phyloP scores from a whole-genome alignment of 441 rosid species.

The Flueggea neowawraea region DNA sequence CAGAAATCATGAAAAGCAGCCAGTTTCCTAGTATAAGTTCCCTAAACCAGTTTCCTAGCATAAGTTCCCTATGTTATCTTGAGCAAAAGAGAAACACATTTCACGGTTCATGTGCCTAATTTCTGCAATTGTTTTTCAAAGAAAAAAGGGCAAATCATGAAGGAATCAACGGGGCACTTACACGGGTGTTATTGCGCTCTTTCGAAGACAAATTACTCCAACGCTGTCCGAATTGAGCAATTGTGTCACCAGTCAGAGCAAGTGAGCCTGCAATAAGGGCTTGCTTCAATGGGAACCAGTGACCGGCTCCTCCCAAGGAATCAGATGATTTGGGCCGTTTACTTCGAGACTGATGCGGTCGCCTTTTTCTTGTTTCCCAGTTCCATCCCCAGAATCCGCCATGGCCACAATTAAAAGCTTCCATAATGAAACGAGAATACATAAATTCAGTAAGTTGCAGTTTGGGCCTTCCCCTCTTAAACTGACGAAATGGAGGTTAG shows the following conservation, averaged over 20 bases:
- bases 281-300: slow-evolving; percentile 77
- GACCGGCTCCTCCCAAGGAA: slow-evolving; percentile 29
- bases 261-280: slow-evolving; percentile 77
- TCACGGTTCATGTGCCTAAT: no score
- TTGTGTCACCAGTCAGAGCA: slow-evolving; percentile 72
- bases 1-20: no score
- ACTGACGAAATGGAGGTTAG: no score
- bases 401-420: neutral
- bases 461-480: no score
- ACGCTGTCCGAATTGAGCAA: slow-evolving; percentile 59
- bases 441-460: no score
- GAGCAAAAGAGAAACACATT: no score
- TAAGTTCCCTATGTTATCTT: no score
- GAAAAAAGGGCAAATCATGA: neutral
- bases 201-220: slow-evolving; percentile 32
- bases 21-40: no score
- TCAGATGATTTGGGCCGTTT: slow-evolving; percentile 44
- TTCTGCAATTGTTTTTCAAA: neutral
- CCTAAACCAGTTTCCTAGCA: no score
- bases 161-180: neutral
- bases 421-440: no score
- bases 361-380: slow-evolving; percentile 22
- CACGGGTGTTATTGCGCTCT: neutral
- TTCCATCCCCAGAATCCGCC: slow-evolving; percentile 67
- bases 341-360: slow-evolving; percentile 22